A percentile compares a stretch with the other conserved stretches of the same genome.
Conservation (phyloP, 2,329 filamentous ascomycete species). For the Xenosphaeropsis pyriputrescens region DNA sequence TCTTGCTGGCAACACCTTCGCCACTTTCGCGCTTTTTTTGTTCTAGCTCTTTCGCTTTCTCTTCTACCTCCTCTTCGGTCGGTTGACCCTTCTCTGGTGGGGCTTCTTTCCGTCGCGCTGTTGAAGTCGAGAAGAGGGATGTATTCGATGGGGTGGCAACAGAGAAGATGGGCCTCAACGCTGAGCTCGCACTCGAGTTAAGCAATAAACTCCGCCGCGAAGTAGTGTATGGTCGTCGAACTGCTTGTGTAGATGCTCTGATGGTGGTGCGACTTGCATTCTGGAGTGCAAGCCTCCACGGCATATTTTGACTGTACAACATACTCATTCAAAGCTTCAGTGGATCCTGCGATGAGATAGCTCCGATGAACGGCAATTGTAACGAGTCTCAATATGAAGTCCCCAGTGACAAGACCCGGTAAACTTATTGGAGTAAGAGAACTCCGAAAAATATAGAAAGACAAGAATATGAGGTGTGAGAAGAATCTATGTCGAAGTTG, state of each 20-base stretch:
- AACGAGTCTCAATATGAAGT: too few relatives aligned
- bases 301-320: conserved; percentile 48
- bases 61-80: conserved; percentile 23
- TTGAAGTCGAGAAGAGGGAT: conserved; percentile 33
- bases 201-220: conserved; percentile 3
- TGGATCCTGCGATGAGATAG: too few relatives aligned
- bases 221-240: conserved; percentile 11
- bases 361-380: too few relatives aligned
- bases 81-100: conserved; percentile 21
- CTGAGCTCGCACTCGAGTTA: conserved; percentile 2
- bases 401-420: too few relatives aligned
- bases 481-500: too few relatives aligned
- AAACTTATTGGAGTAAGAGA: too few relatives aligned
- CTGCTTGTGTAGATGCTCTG: conserved; percentile 6
- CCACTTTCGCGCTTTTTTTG: conserved; percentile 24
- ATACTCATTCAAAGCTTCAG: conserved; percentile 25
- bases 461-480: too few relatives aligned
- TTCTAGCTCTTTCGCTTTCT: conserved; percentile 22
- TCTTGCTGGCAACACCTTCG: conserved; percentile 23
- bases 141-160: conserved; percentile 26
- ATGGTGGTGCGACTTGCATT: conserved; percentile 9
- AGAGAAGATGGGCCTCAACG: conserved; percentile 16
- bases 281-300: conserved; percentile 43
- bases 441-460: too few relatives aligned
- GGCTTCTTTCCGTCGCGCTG: conserved; percentile 30